Evolutionary conservation across 73 alveolate species (phyloP).

Genomic region (Blepharisma japonicum): DNA sequence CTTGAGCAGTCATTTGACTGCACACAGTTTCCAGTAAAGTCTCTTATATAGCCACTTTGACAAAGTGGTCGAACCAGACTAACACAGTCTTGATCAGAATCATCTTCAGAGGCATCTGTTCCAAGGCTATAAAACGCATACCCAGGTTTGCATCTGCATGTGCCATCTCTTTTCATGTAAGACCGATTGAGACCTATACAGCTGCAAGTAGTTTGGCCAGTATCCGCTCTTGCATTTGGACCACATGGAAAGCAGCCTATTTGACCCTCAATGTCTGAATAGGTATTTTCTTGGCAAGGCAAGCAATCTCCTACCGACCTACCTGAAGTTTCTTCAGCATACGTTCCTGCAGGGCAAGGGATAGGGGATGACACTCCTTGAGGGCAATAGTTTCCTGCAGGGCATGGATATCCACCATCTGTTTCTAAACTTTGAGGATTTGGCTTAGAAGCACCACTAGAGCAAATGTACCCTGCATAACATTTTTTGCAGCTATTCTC

Average conservation of each 20-base stretch:
- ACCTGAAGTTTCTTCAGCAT: constrained; percentile 28
- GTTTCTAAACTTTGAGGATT: background rate
- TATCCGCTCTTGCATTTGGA: constrained; percentile 7
- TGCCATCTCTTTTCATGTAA: constrained; percentile 16
- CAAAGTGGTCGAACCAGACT: background rate
- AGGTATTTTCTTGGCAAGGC: constrained; percentile 25
- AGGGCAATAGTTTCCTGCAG: constrained; percentile 61
- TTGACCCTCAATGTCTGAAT: constrained; percentile 29
- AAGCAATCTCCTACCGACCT: constrained; percentile 27
- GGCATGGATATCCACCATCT: constrained; percentile 42
- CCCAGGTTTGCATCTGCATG: constrained; percentile 24
- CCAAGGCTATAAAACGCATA: background rate
- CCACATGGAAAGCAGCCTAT: constrained; percentile 33
- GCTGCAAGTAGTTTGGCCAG: constrained; percentile 37
- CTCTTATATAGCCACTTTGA: background rate
- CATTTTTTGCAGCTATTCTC: background rate
- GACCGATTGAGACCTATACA: constrained; percentile 41
- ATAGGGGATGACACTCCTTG: constrained; percentile 45
- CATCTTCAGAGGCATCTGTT: background rate
- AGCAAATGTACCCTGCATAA: constrained; percentile 7
- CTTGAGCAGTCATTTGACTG: background rate
- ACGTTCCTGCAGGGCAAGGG: constrained; percentile 42
- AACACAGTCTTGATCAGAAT: background rate
- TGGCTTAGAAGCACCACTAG: constrained; percentile 8
- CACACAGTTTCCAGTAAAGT: background rate